These are phyloP conservation scores for Simplicillium aogashimaense DNA, from an alignment of 2,329 filamentous ascomycete species.

Conservation along the genomic window DNA sequence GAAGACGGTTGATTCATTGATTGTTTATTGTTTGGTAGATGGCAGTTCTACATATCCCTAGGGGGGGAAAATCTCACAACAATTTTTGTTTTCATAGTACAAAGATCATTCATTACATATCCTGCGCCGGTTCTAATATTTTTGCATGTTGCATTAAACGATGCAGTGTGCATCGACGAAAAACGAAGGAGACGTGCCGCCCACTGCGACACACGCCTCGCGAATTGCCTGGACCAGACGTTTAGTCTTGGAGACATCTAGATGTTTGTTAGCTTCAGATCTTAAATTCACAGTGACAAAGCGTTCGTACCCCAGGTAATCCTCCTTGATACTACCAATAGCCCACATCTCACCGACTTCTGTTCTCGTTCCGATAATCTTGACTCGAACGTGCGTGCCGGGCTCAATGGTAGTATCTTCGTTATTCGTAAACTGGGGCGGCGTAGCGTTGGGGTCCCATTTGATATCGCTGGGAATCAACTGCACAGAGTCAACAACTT, in stretches of 20 bases:
- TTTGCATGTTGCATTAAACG: background rate
- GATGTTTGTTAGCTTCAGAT: slow-evolving; percentile 5
- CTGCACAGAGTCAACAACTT: slow-evolving; percentile 41
- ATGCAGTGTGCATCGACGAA: background rate
- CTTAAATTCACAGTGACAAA: slow-evolving; percentile 1
- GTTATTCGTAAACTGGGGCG: slow-evolving; percentile 94
- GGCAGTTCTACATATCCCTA: too few relatives aligned
- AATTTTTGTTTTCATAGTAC: too few relatives aligned
- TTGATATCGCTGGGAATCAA: slow-evolving; percentile 87
- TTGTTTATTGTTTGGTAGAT: too few relatives aligned
- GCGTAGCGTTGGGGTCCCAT: slow-evolving; percentile 90
- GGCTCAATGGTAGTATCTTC: slow-evolving; percentile 90
- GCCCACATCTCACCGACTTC: slow-evolving; percentile 95
- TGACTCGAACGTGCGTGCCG: slow-evolving; percentile 84
- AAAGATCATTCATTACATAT: too few relatives aligned
- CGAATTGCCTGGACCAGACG: slow-evolving; percentile 8
- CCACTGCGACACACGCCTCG: too few relatives aligned
- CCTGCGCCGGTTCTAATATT: background rate
- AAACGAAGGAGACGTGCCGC: too few relatives aligned
- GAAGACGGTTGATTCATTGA: too few relatives aligned
- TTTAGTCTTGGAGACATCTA: slow-evolving; percentile 13
- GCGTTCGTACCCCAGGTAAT: slow-evolving; percentile 52
- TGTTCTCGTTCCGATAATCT: slow-evolving; percentile 86
- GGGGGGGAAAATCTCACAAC: too few relatives aligned
- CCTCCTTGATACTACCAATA: slow-evolving; percentile 92